A percentile compares a stretch with the other conserved stretches of the same genome.
phyloP scores from a whole-genome alignment of 352 stramenopile genomes.

The Pythium chondricola region DNA sequence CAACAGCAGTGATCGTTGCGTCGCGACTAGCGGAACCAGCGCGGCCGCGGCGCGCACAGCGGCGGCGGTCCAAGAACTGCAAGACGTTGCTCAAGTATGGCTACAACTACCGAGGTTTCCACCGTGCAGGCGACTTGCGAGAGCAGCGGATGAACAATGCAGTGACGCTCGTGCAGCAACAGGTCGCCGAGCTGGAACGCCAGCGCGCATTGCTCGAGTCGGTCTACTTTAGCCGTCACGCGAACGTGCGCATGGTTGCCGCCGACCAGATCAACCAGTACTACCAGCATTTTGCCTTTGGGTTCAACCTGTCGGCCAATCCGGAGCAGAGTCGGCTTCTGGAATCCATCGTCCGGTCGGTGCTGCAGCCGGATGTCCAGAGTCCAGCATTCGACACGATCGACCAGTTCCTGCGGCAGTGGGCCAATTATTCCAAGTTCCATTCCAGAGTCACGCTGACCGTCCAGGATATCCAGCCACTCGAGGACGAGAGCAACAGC shows the following conservation, averaged over 20 bases:
- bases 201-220: slow-evolving; percentile 34
- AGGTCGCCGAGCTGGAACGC: slow-evolving; percentile 41
- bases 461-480: slow-evolving; percentile 27
- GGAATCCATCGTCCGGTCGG: slow-evolving; percentile 35
- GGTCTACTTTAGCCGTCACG: slow-evolving; percentile 32
- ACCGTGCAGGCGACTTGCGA: slow-evolving; percentile 20
- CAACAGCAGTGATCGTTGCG: too few species aligned
- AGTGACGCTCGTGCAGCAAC: slow-evolving; percentile 26
- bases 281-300: slow-evolving; percentile 38
- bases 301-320: slow-evolving; percentile 32
- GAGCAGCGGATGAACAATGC: slow-evolving; percentile 24
- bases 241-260: slow-evolving; percentile 34
- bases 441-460: slow-evolving; percentile 35
- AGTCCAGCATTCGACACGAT: slow-evolving; percentile 40
- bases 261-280: slow-evolving; percentile 37
- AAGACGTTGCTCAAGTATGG: slow-evolving; percentile 28
- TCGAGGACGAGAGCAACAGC: slow-evolving; percentile 24
- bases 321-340: slow-evolving; percentile 13
- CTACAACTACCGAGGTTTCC: slow-evolving; percentile 25
- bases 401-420: slow-evolving; percentile 49
- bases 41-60: neutral
- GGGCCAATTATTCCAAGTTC: slow-evolving; percentile 57
- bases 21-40: neutral
- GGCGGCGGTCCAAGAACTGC: slow-evolving; percentile 36
- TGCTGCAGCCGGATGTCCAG: slow-evolving; percentile 45